A percentile compares a stretch with the other conserved stretches of the same genome.
These are phyloP conservation scores for Bipolaris gigantea DNA, from an alignment of 2,329 filamentous ascomycete species.

Conservation along the genomic window DNA sequence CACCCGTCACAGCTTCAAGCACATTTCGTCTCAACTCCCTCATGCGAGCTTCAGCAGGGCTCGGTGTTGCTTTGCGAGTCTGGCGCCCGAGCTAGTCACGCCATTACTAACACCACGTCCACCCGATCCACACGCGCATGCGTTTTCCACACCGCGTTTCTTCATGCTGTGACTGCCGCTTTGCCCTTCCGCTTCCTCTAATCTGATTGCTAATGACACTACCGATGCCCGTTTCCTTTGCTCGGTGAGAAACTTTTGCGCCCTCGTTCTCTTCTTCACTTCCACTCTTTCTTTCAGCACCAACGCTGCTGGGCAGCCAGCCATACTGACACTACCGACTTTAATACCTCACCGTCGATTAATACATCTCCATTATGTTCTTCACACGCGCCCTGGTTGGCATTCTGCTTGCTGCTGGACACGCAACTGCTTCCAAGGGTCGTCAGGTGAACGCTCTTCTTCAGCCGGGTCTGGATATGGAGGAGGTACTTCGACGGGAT, in stretches of 20 bases:
- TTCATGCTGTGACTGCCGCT: slow-evolving; percentile 5
- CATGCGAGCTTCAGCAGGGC: slow-evolving; percentile 26
- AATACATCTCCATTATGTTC: slow-evolving; percentile 39
- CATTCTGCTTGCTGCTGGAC: slow-evolving; percentile 39
- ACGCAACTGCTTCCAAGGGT: slow-evolving; percentile 35
- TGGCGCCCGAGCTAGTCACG: slow-evolving; percentile 32
- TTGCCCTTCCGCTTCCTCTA: slow-evolving; percentile 27
- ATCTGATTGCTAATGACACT: slow-evolving; percentile 34
- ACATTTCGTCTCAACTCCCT: slow-evolving; percentile 38
- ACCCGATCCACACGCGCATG: slow-evolving; percentile 22
- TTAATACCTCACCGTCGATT: slow-evolving; percentile 40
- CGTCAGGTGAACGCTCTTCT: slow-evolving; percentile 31
- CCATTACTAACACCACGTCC: slow-evolving; percentile 26
- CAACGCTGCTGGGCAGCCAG: slow-evolving; percentile 44
- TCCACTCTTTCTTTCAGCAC: slow-evolving; percentile 28
- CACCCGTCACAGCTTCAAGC: slow-evolving; percentile 40
- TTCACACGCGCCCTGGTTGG: slow-evolving; percentile 35
- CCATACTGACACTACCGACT: slow-evolving; percentile 28
- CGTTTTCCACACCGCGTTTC: slow-evolving; percentile 22
- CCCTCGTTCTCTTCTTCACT: slow-evolving; percentile 35
- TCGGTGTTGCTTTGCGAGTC: slow-evolving; percentile 37
- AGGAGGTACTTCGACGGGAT: slow-evolving; percentile 39
- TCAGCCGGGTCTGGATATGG: slow-evolving; percentile 35
- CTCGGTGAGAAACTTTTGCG: slow-evolving; percentile 25
- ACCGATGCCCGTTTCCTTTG: slow-evolving; percentile 36